A percentile compares a stretch with the other conserved stretches of the same genome.
phyloP scores from a whole-genome alignment of 83 land plant species.

The Thuja plicata region DNA sequence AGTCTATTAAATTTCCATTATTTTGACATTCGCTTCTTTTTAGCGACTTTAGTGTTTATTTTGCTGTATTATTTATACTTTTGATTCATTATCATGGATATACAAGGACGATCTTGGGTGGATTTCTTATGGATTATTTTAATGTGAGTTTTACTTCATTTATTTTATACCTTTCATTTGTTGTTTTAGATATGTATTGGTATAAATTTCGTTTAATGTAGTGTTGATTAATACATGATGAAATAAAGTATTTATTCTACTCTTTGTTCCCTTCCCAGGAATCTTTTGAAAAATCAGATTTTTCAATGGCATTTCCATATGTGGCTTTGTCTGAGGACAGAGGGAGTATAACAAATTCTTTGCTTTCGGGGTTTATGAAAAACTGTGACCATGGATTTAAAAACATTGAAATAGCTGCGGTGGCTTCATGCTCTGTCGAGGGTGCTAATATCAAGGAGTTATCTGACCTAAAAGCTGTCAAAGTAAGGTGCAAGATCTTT shows the following conservation, averaged over 20 bases:
- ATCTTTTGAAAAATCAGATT: constrained; percentile 43
- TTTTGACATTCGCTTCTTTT: neutral
- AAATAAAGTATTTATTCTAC: neutral
- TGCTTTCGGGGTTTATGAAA: constrained; percentile 49
- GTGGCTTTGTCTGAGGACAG: constrained; percentile 36
- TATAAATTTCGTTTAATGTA: neutral
- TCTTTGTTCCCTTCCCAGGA: constrained; percentile 27
- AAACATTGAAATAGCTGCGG: constrained; percentile 31
- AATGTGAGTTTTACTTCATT: neutral
- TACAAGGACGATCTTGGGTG: neutral
- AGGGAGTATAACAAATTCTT: constrained; percentile 35
- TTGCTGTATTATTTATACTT: neutral
- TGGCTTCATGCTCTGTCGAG: constrained; percentile 45
- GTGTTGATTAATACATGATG: neutral
- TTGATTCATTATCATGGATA: neutral
- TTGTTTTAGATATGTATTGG: neutral
- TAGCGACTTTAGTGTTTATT: neutral
- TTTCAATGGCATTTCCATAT: constrained; percentile 71
- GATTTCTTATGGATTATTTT: neutral
- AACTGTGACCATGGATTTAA: constrained; percentile 34
- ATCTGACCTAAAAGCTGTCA: constrained; percentile 35
- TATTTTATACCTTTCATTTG: neutral
- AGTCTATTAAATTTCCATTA: neutral
- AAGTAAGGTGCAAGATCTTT: constrained; percentile 26
- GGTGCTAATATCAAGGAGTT: constrained; percentile 34